A percentile compares a stretch with the other conserved stretches of the same genome.
Conservation (phyloP, 73 alveolate species). For the Blepharisma japonicum region DNA sequence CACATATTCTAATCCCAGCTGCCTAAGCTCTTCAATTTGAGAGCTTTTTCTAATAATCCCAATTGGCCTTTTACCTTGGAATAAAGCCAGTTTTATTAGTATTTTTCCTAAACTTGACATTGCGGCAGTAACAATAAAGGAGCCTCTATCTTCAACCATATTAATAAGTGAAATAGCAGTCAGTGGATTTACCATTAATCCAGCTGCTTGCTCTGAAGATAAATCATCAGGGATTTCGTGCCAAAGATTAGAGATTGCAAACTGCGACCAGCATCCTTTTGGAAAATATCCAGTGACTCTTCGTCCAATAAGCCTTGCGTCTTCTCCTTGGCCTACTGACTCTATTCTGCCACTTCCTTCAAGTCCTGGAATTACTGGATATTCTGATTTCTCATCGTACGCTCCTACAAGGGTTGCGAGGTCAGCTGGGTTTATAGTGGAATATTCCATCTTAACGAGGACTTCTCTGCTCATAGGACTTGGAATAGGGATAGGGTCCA, state of each 20-base stretch:
- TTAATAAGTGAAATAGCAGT: slow-evolving; percentile 68
- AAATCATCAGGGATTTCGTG: slow-evolving; percentile 45
- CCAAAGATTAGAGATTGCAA: too few relatives aligned
- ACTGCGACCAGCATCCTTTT: too few relatives aligned
- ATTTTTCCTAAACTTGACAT: slow-evolving; percentile 64
- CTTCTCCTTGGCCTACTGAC: too few relatives aligned
- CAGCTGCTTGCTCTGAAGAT: slow-evolving; percentile 60
- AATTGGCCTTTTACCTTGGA: slow-evolving; percentile 46
- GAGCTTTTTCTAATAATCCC: slow-evolving; percentile 69
- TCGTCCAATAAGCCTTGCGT: too few relatives aligned
- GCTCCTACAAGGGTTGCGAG: slow-evolving; percentile 41
- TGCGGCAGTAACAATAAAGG: slow-evolving; percentile 72
- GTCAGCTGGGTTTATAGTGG: slow-evolving; percentile 75
- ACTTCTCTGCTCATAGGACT: slow-evolving; percentile 60
- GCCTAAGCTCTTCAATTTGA: slow-evolving; percentile 50
- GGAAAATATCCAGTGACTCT: too few relatives aligned
- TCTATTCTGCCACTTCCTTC: too few relatives aligned
- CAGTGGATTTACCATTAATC: slow-evolving; percentile 65
- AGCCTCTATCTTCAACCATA: slow-evolving; percentile 32
- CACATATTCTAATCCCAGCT: slow-evolving; percentile 54
- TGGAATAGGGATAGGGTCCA: slow-evolving; percentile 40
- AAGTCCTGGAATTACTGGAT: too few relatives aligned
- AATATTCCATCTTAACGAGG: slow-evolving; percentile 65
- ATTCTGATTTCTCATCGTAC: slow-evolving; percentile 14
- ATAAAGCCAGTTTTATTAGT: slow-evolving; percentile 49